These are phyloP conservation scores for Solanum appendiculatum DNA, from an alignment of 257 asterid species.

Conservation along the genomic window DNA sequence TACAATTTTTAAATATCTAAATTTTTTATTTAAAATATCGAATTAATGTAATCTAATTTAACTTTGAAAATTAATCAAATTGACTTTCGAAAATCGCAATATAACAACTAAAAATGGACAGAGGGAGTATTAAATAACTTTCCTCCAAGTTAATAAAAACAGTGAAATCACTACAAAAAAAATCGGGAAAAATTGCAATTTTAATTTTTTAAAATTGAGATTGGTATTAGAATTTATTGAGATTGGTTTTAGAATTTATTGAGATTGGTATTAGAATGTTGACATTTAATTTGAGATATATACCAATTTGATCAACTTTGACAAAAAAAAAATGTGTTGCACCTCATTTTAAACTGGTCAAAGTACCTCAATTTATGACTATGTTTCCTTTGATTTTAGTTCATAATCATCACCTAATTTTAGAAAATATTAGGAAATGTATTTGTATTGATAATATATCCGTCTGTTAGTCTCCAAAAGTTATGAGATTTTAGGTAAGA, in stretches of 20 bases:
- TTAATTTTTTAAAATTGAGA: not conserved
- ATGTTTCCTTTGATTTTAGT: not conserved
- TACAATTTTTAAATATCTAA: no score
- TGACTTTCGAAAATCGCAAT: no score
- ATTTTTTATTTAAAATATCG: no score
- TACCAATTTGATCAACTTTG: not conserved
- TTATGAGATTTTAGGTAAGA: not conserved
- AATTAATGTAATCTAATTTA: no score
- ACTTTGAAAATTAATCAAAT: no score
- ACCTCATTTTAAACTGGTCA: not conserved
- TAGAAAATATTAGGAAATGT: not conserved
- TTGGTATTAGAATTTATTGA: not conserved
- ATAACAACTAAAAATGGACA: no score
- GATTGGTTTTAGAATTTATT: not conserved
- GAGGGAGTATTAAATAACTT: not conserved
- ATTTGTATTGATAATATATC: not conserved
- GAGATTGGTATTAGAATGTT: not conserved
- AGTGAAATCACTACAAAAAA: not conserved
- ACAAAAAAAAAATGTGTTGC: not conserved
- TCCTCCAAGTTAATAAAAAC: not conserved
- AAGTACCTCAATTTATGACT: not conserved
- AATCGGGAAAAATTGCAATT: not conserved
- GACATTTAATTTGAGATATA: not conserved
- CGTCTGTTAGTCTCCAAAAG: not conserved
- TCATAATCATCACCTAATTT: not conserved